phyloP scores from a whole-genome alignment of 371 early-diverging fungal species.

The Mortierella sp. region DNA sequence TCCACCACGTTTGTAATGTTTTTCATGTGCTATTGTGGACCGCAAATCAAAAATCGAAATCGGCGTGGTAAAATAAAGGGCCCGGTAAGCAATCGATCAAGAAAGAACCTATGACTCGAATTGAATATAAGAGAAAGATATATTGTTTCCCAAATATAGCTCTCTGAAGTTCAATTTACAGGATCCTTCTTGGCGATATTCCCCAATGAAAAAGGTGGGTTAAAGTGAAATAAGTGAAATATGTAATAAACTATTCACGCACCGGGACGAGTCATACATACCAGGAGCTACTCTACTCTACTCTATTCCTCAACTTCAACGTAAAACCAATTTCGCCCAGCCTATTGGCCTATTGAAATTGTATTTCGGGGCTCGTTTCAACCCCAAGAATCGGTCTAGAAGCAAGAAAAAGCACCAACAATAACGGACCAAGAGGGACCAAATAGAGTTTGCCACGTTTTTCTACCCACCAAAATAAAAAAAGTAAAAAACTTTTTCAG shows the following conservation, averaged over 20 bases:
- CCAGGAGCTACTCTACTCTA: too few relatives aligned
- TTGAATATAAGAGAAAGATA: neutral
- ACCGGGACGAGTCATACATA: too few relatives aligned
- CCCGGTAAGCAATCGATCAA: neutral
- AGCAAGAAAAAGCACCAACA: too few relatives aligned
- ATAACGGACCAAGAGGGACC: neutral
- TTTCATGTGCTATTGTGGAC: neutral
- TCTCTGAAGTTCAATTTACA: conserved; percentile 6
- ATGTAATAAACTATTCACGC: too few relatives aligned
- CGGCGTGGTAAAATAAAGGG: neutral
- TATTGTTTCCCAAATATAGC: neutral
- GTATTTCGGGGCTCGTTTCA: too few relatives aligned
- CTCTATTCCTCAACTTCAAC: too few relatives aligned
- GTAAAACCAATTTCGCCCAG: too few relatives aligned
- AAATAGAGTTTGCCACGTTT: conserved; percentile 35
- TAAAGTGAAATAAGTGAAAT: too few relatives aligned
- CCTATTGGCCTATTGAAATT: too few relatives aligned
- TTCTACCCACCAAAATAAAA: neutral
- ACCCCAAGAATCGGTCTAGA: too few relatives aligned
- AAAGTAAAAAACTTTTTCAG: neutral
- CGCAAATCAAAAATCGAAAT: neutral
- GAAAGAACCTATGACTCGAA: conserved; percentile 32
- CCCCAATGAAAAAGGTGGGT: too few relatives aligned
- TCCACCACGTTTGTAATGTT: neutral
- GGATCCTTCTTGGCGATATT: neutral